A percentile compares a stretch with the other conserved stretches of the same genome.
phyloP scores from a whole-genome alignment of 75 land plant genomes.

The Sequoia sempervirens region DNA sequence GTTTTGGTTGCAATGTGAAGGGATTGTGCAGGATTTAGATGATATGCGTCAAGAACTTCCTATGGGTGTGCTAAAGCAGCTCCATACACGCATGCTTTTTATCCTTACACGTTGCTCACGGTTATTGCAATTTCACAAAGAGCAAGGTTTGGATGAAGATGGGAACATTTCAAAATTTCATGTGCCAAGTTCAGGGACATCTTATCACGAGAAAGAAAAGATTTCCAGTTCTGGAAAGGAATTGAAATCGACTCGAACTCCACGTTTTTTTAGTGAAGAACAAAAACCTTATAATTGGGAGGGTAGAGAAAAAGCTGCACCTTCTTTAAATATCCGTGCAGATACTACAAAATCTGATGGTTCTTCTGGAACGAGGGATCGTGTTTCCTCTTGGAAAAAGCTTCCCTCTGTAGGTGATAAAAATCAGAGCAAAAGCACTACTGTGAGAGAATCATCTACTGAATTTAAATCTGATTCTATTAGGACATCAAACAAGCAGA shows the following conservation, averaged over 20 bases:
- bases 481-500: constrained; percentile 4
- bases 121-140: constrained; percentile 91
- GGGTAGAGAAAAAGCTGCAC: constrained; percentile 23
- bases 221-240: constrained; percentile 26
- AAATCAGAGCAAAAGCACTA: constrained; percentile 17
- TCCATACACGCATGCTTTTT: constrained; percentile 98
- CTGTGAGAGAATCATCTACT: constrained; percentile 18
- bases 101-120: constrained; percentile 96
- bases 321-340: constrained; percentile 2
- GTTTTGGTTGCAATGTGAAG: constrained; percentile 94
- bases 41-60: constrained; percentile 90
- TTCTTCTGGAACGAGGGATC: constrained; percentile 36
- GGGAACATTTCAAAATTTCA: constrained; percentile 31
- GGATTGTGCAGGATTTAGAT: constrained; percentile 98
- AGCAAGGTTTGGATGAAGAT: constrained; percentile 79
- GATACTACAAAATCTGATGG: constrained; percentile 20
- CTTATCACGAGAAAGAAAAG: constrained; percentile 49
- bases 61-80: constrained; percentile 80
- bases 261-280: constrained; percentile 61
- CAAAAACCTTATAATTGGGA: constrained; percentile 40
- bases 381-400: constrained; percentile 77
- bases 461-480: constrained; percentile 19
- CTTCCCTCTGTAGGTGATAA: constrained; percentile 48
- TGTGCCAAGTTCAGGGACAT: constrained; percentile 39
- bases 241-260: constrained; percentile 26